Evolutionary conservation across 495 filamentous ascomycete species (phyloP), one percentile per base, ranked within the genome.

Genomic region (Penicillium ochrochloron): DNA sequence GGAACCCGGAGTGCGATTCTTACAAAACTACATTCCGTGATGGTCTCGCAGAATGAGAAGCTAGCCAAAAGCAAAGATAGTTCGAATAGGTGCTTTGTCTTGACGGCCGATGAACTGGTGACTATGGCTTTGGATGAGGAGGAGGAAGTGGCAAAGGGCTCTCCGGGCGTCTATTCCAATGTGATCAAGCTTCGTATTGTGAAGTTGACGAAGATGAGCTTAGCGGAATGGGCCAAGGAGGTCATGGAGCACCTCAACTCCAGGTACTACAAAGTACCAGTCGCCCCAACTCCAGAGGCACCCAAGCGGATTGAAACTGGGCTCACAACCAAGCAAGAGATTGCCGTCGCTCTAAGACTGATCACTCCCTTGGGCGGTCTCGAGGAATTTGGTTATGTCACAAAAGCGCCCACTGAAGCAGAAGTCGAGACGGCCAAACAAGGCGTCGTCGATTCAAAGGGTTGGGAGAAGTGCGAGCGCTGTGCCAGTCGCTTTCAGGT

Each of bases 401-500:
- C 87, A 6, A 77, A 76, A 29, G 73, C 83, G 8, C 90, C 92
- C 1, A 86, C 84, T 0, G 73, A 83, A 2, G 81, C 77, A 33
- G 88, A 92, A 46, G 77, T 93, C 4, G 78, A 83, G 34, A 70
- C 82, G 33, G 91, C 93, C 9, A 82, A 78, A 33, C 82, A 82
- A 56, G 93, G 88, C 0, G 80, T 92, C 3, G 76, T 85, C 44
- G 82, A 86, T 8, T 84, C 88, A 12, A 82, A 86, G 42, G 90
- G 91, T 46, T 97, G 87, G 82, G 96, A 98, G 76, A 76, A 83
- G 17, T 99, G 95, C 70, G 94, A 97, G 70, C 89, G 95, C 15
- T 99, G 95, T 75, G 82, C 77, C 25, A 85, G 84, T 23, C 87
- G 94, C 31, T 98, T 99, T 70, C 93, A 97, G 73, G 92, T 96